phyloP scores from a whole-genome alignment of 2,329 filamentous ascomycete species.

The Cercospora citrullina region DNA sequence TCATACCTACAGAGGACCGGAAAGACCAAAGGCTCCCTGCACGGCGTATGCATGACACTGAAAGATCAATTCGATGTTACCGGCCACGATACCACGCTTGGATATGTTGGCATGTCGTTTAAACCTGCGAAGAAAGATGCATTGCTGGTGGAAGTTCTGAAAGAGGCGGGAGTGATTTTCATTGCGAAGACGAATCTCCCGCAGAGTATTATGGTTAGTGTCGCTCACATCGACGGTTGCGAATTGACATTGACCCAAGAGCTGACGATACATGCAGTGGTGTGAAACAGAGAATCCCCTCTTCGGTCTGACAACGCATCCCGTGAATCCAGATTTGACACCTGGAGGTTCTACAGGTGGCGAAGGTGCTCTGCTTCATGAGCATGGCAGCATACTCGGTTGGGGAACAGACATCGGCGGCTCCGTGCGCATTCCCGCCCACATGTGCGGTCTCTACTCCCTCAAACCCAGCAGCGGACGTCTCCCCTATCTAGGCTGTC shows the following conservation, averaged over 20 bases:
- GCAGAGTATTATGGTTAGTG: slow-evolving; percentile 51
- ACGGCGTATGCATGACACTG: slow-evolving; percentile 47
- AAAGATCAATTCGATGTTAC: slow-evolving; percentile 61
- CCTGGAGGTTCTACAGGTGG: slow-evolving; percentile 53
- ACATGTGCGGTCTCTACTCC: slow-evolving; percentile 52
- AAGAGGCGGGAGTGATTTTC: slow-evolving; percentile 53
- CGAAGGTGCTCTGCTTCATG: slow-evolving; percentile 45
- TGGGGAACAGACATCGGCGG: slow-evolving; percentile 57
- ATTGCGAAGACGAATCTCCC: slow-evolving; percentile 56
- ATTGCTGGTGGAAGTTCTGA: slow-evolving; percentile 52
- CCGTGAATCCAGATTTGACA: slow-evolving; percentile 46
- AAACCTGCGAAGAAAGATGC: slow-evolving; percentile 53
- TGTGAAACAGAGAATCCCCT: slow-evolving; percentile 57
- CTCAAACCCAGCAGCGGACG: slow-evolving; percentile 56
- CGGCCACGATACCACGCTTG: slow-evolving; percentile 53
- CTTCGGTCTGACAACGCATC: slow-evolving; percentile 53
- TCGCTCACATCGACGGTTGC: background rate
- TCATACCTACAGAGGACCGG: slow-evolving; percentile 51
- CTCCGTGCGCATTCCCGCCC: slow-evolving; percentile 52
- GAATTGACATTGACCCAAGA: background rate
- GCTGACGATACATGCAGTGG: slow-evolving; percentile 43
- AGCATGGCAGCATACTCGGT: slow-evolving; percentile 48
- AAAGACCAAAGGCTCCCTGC: slow-evolving; percentile 37
- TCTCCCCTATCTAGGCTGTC: slow-evolving; percentile 59
- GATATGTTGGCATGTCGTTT: slow-evolving; percentile 54